Base-by-base conservation (phyloP, 768 basidiomycete species). In the Chiua virens region DNA sequence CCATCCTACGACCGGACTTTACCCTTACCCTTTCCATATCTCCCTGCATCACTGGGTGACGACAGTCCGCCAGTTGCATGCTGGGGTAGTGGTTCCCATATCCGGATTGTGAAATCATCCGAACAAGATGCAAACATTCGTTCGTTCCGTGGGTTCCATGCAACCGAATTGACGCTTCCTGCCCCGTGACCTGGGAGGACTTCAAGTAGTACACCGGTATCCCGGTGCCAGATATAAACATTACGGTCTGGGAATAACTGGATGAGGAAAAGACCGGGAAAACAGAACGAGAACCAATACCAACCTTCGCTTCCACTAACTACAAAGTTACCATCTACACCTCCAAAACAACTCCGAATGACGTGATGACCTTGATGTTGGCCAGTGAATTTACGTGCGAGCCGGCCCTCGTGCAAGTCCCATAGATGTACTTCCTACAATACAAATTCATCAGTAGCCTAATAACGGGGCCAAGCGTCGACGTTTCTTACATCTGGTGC, bases 61-160 rank as follows among this genome's bases (percentile, higher is more conserved):
- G 58, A 36, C 47, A 56, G 47, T 44, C 58, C 46, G 44, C 52
- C 49, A 42, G 49, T 42, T 45, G 60, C 42, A 48, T 59, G 58
- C 36, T 56, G 58, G 18, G 65, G 68, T n/a, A 60, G 49, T 49
- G 58, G 60, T 70, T 92, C 89, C 93, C 93, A 96, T 76, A 96
- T 87, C 53, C 93, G 84, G 60, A 99, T 84, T 17, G 88, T 91
- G 48, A 76, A 73, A 72, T 99, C 96, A 67, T 99, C 96, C 39
- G 92, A 92, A 68, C 93, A 97, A 38, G 91, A 93, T 28, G 97
- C 97, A 72, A 98, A 98, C 86, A 98, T 89, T 50, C 86, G 83
- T 58, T 85, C 80, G 64, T 92, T 88, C 44, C 77, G 77, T 18
- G 92, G 93, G 69, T 97, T 95, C 97, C 97, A 99, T 32, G 94